These are phyloP conservation scores for Flaveria bidentis DNA, from an alignment of 129 eudicot genomes.

Conservation along the genomic window DNA sequence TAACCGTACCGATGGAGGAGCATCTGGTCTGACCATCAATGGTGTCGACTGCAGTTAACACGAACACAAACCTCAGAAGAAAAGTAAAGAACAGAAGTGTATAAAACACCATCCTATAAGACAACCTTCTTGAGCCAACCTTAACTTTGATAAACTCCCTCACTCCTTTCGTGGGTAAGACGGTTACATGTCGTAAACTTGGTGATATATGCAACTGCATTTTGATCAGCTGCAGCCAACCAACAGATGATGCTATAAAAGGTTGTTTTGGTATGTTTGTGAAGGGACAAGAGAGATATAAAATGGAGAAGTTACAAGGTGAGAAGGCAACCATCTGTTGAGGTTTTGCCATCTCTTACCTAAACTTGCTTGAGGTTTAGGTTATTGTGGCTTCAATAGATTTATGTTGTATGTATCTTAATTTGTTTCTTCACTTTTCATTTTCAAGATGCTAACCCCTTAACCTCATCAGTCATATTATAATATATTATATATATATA, in stretches of 20 bases:
- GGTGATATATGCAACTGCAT: conserved; percentile 98
- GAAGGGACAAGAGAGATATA: conserved; percentile 28
- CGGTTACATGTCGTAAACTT: conserved; percentile 87
- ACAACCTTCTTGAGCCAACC: conserved; percentile 66
- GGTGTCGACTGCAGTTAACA: conserved; percentile 76
- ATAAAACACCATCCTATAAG: conserved; percentile 86
- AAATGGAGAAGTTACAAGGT: conserved; percentile 40
- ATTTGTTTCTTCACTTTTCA: conserved; percentile 17
- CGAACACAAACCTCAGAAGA: conserved; percentile 78
- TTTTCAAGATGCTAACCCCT: conserved; percentile 40
- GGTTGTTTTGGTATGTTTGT: conserved; percentile 25
- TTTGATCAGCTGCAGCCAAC: neutral
- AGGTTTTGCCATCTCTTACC: conserved; percentile 51
- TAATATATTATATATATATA: no score
- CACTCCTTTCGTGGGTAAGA: conserved; percentile 75
- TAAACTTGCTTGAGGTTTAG: conserved; percentile 51
- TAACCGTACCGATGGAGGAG: conserved; percentile 60
- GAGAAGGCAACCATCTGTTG: conserved; percentile 36
- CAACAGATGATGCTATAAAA: conserved; percentile 14
- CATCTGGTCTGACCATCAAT: conserved; percentile 81
- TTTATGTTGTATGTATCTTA: conserved; percentile 16
- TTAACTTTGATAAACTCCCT: conserved; percentile 82
- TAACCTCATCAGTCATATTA: conserved; percentile 23
- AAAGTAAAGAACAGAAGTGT: conserved; percentile 74
- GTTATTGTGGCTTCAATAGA: conserved; percentile 29